Base-by-base conservation (phyloP, 169 alveolate genomes). In the Sarcocystis neurona region DNA sequence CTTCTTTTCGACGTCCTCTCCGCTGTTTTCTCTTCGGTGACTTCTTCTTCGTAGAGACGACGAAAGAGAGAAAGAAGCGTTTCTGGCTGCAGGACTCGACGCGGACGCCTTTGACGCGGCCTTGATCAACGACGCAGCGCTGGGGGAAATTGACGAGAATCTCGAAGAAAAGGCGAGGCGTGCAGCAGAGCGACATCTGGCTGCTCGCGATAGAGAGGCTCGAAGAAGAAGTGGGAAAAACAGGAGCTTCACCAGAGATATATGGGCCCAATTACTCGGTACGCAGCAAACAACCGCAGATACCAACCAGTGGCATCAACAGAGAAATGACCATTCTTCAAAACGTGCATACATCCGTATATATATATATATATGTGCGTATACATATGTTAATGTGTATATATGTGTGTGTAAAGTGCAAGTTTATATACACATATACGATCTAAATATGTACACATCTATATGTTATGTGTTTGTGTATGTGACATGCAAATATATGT, bases 221-320 rank as follows among this genome's bases (percentile, higher is more conserved):
- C 82, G 82, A 0, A 32, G 82, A 18, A 32, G 27, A 30, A 37
- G 20, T 5, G 8, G 82, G 6, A 53, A 53, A 20, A 53, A 72
- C 47, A 72, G 46, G 47, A 46, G 48, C 1, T n/a, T 56, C 58
- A 72, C 10, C 18, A 39, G 82, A 72, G 82, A 72, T 18, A 72
- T 72, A n/a, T 72, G 82, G 82, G 82, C 82, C 23, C 82, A 72
- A 53, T 39, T 72, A 4, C 82, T 72, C 34, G 82, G 82, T 72
- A 72, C 6, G 82, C 53, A 0, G 77, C 15, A 20, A 27, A 30
- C 50, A 18, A 39, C 27, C 10, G 2, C 10, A n/a, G n/a, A n/a
- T n/a, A n/a, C n/a, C n/a, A n/a, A n/a, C n/a, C n/a, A n/a, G n/a
- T n/a, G n/a, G n/a, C n/a, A n/a, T n/a, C n/a, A n/a, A n/a, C n/a